Base-by-base conservation (phyloP, 257 asterid genomes). In the Gentiana dahurica region DNA sequence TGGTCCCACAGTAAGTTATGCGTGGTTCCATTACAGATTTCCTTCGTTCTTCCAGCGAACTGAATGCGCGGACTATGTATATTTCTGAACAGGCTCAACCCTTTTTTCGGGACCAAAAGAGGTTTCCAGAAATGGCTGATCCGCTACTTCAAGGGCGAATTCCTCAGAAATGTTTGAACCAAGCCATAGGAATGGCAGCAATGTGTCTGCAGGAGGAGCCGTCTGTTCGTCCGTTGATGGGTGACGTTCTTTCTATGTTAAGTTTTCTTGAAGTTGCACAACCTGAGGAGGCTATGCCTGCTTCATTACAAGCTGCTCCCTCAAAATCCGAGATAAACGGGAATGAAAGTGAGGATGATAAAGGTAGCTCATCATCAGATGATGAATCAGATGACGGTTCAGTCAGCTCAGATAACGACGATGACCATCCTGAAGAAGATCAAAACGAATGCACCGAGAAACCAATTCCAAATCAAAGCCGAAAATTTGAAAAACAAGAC, bases 161-260 rank as follows among this genome's bases (percentile, higher is more conserved):
- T 73, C 83, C 95, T 1, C 67, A 68, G 12, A 76, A 65, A 62
- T 75, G 91, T 69, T 73, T 89, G 54, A 83, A 86, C 65, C 97
- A 85, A 66, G 95, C 84, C 13, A 79, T 89, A 3, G 95, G 95
- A 46, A 83, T 86, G 43, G 86, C 91, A 51, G 87, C 97, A 35
- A 89, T 89, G 97, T 89, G 97, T 56, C 66, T 89, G 12, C 95
- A 89, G 53, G 97, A 85, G 34, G 94, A 85, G 60, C 89, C 97
- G n/a, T 66, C 79, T 3, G 90, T 80, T 7, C 89, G 97, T 41
- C 97, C 97, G 15, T 41, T 77, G 65, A 85, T 89, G 55, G 53
- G 84, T 9, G 97, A 89, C 53, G 71, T 81, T 6, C 83, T 83
- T 50, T 86, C 84, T 5, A 80, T 89, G 3, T 85, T 87, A 34